Percentiles rank a stretch among this genome's conserved stretches.
Conservation (phyloP, 345 rosid species). For the Brassica carinata region DNA sequence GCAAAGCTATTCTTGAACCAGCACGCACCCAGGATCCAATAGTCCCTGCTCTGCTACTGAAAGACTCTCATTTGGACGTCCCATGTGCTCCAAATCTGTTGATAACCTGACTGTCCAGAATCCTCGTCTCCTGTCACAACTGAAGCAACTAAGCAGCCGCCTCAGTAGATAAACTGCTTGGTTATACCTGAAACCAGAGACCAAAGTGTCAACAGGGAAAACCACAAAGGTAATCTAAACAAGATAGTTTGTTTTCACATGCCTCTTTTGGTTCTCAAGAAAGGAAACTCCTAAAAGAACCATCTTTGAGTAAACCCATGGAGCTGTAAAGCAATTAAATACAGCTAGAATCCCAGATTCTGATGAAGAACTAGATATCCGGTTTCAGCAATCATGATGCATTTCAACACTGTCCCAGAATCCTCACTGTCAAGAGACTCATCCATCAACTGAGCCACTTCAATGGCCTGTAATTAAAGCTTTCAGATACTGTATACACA, state of each 20-base stretch:
- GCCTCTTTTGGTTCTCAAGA: conserved; percentile 84
- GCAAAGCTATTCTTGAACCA: conserved; percentile 84
- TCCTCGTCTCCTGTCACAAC: conserved; percentile 84
- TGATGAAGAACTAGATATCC: conserved; percentile 42
- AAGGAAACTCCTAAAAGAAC: conserved; percentile 77
- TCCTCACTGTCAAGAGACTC: conserved; percentile 73
- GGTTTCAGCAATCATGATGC: conserved; percentile 69
- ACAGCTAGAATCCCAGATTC: conserved; percentile 38
- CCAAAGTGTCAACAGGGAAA: conserved; percentile 14
- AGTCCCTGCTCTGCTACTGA: conserved; percentile 79
- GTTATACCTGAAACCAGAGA: conserved; percentile 56
- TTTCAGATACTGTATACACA: conserved; percentile 24
- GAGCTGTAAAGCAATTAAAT: conserved; percentile 59
- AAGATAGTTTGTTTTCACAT: conserved; percentile 32
- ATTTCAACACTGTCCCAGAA: conserved; percentile 53
- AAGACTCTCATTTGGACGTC: conserved; percentile 73
- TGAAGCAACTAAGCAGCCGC: conserved; percentile 59
- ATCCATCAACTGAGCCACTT: conserved; percentile 88
- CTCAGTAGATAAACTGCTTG: conserved; percentile 63
- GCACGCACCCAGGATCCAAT: conserved; percentile 91
- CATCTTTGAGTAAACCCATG: conserved; percentile 90
- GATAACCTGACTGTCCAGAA: conserved; percentile 91
- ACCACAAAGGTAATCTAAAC: background rate
- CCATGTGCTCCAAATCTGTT: conserved; percentile 79
- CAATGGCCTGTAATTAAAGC: conserved; percentile 70